These are phyloP conservation scores for Pholiota adiposa DNA, from an alignment of 1,284 basidiomycete genomes.

Conservation along the genomic window DNA sequence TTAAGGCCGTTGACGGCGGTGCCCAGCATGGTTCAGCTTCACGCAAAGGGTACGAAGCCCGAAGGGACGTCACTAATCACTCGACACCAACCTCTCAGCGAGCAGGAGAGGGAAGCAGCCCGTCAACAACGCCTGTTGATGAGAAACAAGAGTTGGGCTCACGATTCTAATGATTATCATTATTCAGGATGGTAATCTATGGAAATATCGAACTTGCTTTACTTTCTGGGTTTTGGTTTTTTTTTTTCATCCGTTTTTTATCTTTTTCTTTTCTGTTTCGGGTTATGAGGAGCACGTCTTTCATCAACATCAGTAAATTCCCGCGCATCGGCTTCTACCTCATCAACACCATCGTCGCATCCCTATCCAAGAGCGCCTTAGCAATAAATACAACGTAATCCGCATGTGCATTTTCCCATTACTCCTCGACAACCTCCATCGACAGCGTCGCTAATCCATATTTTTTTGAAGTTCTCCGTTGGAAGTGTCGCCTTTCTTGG, in stretches of 20 bases:
- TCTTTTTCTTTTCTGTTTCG: conserved; percentile 11
- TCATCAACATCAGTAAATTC: conserved; percentile 5
- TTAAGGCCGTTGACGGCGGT: conserved; percentile 47
- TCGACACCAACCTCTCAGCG: conserved; percentile 10
- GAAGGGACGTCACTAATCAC: conserved; percentile 34
- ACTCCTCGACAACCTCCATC: too few relatives aligned
- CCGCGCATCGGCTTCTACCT: conserved; percentile 5
- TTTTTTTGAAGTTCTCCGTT: background rate
- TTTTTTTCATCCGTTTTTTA: conserved; percentile 16
- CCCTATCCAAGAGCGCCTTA: conserved; percentile 10
- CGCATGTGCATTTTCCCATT: background rate
- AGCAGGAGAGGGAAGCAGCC: conserved; percentile 44
- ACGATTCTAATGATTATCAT: conserved; percentile 74
- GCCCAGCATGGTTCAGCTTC: conserved; percentile 42
- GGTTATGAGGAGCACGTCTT: conserved; percentile 19
- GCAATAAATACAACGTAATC: background rate
- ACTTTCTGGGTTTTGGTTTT: conserved; percentile 8
- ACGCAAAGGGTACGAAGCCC: conserved; percentile 42
- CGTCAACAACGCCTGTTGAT: conserved; percentile 46
- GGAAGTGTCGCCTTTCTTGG: conserved; percentile 1
- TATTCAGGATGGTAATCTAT: conserved; percentile 60
- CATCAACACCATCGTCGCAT: conserved; percentile 12
- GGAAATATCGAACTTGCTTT: conserved; percentile 1
- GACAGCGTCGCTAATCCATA: background rate
- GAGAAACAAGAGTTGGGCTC: conserved; percentile 70